Evolutionary conservation across 768 basidiomycete genomes (phyloP).

Genomic region (Agaricus subrufescens): DNA sequence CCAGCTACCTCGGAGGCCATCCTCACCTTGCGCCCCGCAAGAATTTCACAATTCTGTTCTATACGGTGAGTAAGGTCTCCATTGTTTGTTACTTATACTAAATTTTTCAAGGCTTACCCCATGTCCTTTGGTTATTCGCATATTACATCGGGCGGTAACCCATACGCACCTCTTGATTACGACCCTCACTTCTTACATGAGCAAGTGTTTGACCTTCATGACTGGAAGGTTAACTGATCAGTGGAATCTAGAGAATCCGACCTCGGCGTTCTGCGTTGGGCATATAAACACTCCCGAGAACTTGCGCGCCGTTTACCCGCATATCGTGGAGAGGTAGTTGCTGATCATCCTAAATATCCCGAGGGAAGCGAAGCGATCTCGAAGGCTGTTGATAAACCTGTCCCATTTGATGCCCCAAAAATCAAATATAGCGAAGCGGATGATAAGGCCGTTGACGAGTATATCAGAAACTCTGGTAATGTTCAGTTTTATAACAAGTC

Average conservation of each 20-base stretch:
- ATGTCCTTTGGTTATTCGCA: constrained; percentile 43
- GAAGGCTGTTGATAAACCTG: constrained; percentile 22
- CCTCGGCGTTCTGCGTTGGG: constrained; percentile 41
- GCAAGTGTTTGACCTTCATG: constrained; percentile 24
- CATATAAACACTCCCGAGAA: constrained; percentile 54
- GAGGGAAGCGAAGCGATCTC: constrained; percentile 26
- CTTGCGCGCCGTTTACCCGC: constrained; percentile 46
- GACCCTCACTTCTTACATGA: constrained; percentile 40
- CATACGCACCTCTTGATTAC: constrained; percentile 38
- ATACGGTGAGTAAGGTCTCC: constrained; percentile 10
- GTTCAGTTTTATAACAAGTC: constrained; percentile 5
- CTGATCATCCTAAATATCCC: constrained; percentile 33
- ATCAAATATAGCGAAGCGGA: constrained; percentile 37
- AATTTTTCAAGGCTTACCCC: constrained; percentile 26
- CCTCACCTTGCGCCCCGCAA: constrained; percentile 15
- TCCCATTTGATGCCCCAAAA: constrained; percentile 26
- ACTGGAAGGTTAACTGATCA: not conserved
- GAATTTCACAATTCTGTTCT: constrained; percentile 17
- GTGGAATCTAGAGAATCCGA: constrained; percentile 31
- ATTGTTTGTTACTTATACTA: not conserved
- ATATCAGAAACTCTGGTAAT: constrained; percentile 25
- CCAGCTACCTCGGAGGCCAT: constrained; percentile 16
- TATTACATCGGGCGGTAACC: constrained; percentile 36
- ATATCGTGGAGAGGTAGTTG: constrained; percentile 33
- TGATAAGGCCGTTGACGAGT: constrained; percentile 37